Percentiles rank a stretch among this genome's conserved stretches.
Conservation (phyloP, 2,329 filamentous ascomycete species). For the Epicoccum sorghinum region DNA sequence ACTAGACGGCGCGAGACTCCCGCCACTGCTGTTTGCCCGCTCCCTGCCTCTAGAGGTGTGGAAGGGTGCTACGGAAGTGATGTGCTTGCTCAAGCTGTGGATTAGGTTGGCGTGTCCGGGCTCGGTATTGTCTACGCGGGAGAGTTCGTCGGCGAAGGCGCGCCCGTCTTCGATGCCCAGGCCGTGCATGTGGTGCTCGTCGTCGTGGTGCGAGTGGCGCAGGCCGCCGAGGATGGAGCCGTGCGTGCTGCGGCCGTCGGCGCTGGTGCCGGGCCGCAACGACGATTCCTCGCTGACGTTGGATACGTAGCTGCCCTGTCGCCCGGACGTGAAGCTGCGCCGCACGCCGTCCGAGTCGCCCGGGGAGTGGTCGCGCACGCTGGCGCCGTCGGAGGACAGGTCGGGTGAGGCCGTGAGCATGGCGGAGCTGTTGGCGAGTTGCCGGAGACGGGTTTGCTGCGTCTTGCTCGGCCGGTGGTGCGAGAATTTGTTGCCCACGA, state of each 20-base stretch:
- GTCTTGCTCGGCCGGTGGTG: slow-evolving; percentile 82
- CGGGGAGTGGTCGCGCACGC: slow-evolving; percentile 40
- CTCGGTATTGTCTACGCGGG: slow-evolving; percentile 45
- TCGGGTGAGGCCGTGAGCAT: slow-evolving; percentile 56
- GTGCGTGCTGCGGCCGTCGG: slow-evolving; percentile 27
- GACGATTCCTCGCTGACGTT: slow-evolving; percentile 40
- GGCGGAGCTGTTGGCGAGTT: slow-evolving; percentile 80
- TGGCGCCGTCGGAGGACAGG: slow-evolving; percentile 40
- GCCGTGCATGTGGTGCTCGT: slow-evolving; percentile 19
- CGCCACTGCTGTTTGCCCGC: slow-evolving; percentile 16
- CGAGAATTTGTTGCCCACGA: slow-evolving; percentile 96
- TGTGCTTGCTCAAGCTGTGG: slow-evolving; percentile 39
- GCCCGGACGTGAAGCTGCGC: slow-evolving; percentile 41
- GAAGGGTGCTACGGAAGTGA: slow-evolving; percentile 41
- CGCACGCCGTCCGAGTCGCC: slow-evolving; percentile 34
- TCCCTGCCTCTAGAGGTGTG: slow-evolving; percentile 24
- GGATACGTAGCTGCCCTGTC: slow-evolving; percentile 37
- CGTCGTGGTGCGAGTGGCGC: slow-evolving; percentile 11
- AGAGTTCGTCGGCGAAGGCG: slow-evolving; percentile 45
- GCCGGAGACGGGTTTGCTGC: slow-evolving; percentile 78
- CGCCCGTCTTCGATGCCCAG: slow-evolving; percentile 37
- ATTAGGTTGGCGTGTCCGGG: slow-evolving; percentile 43
- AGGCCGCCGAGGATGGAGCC: slow-evolving; percentile 35
- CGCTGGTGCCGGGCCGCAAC: slow-evolving; percentile 23
- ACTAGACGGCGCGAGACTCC: slow-evolving; percentile 1